Base-by-base conservation (phyloP, 495 filamentous ascomycete genomes). In the Penicillium odoratum region DNA sequence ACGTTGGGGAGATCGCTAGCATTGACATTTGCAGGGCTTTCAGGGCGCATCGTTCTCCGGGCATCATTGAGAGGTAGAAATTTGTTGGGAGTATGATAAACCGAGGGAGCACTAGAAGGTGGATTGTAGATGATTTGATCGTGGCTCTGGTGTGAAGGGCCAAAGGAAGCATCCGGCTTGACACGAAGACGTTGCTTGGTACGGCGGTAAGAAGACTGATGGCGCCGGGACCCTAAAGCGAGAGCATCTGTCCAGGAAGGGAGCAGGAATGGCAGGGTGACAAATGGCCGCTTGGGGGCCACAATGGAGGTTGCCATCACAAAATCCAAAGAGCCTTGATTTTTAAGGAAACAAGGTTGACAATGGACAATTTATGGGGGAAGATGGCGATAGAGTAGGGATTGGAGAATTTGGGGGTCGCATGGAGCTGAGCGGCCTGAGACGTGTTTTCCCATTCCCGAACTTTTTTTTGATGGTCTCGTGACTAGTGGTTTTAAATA, bases 51-150 rank as follows among this genome's bases (percentile, higher is more conserved):
- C 49, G 74, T 72, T 55, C 85, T 84, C 30, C 93, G 87, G 7
- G 82, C 82, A 75, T 98, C 95, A 57, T 79, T 75, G 58, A 78
- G 76, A 30, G 94, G 95, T 15, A 98, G 86, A 77, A 98, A 98
- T 60, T 90, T 92, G 55, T 84, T 78, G 31, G 94, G 94, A 4
- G 94, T 98, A 70, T 95, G 84, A 71, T 87, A 90, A 34, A 92
- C 87, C 18, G 85, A 89, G 2, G 95, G 83, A 0, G 84, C 82
- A 33, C 90, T 85, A n/a, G 93, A 88, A 7, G 94, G 94, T 43
- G 94, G 94, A 76, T 97, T 98, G 86, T 88, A 93, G 74, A 98
- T 86, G 70, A 98, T 90, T 63, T 90, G 81, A 60, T 86, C 78
- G 55, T 74, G 64, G 5, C 63, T 28, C 42, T 81, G 72, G 28